phyloP scores from a whole-genome alignment of 139 green algal species.

The Auxenochlorella protothecoides region DNA sequence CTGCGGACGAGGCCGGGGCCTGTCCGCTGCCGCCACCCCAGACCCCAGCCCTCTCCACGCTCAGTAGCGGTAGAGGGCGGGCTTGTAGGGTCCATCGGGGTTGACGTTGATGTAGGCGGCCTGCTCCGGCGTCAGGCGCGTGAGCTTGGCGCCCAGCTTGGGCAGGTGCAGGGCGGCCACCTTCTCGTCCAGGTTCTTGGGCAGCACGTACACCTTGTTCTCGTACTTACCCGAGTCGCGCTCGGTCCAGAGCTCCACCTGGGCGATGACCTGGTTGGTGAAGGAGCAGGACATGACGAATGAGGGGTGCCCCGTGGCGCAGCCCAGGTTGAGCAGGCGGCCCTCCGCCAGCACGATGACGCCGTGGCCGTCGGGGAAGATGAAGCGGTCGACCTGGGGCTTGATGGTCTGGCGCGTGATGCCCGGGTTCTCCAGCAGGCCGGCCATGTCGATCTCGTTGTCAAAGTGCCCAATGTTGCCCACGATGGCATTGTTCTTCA shows the following conservation, averaged over 20 bases:
- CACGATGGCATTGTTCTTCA: slow-evolving; percentile 99
- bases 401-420: slow-evolving; percentile 99
- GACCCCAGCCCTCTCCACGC: neutral
- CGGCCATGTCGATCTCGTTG: slow-evolving; percentile 99
- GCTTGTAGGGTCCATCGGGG: slow-evolving; percentile 92
- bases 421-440: slow-evolving; percentile 69
- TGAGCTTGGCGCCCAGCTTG: slow-evolving; percentile 96
- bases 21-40: too few relatives aligned
- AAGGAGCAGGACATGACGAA: slow-evolving; percentile 99
- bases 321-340: slow-evolving; percentile 98
- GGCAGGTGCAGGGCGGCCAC: slow-evolving; percentile 83
- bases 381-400: slow-evolving; percentile 92
- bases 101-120: slow-evolving; percentile 96
- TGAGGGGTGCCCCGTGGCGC: slow-evolving; percentile 95
- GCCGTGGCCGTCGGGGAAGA: slow-evolving; percentile 97
- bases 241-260: slow-evolving; percentile 99
- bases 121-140: slow-evolving; percentile 79
- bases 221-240: slow-evolving; percentile 86
- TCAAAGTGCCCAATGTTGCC: slow-evolving; percentile 99
- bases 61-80: slow-evolving; percentile 91
- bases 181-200: slow-evolving; percentile 99
- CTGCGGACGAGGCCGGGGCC: too few relatives aligned
- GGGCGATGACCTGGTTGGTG: slow-evolving; percentile 99
- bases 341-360: slow-evolving; percentile 98
- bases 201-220: slow-evolving; percentile 99